A percentile compares a stretch with the other conserved stretches of the same genome.
These are phyloP conservation scores for Termitomyces sp. DNA, from an alignment of 768 basidiomycete genomes.

Conservation along the genomic window DNA sequence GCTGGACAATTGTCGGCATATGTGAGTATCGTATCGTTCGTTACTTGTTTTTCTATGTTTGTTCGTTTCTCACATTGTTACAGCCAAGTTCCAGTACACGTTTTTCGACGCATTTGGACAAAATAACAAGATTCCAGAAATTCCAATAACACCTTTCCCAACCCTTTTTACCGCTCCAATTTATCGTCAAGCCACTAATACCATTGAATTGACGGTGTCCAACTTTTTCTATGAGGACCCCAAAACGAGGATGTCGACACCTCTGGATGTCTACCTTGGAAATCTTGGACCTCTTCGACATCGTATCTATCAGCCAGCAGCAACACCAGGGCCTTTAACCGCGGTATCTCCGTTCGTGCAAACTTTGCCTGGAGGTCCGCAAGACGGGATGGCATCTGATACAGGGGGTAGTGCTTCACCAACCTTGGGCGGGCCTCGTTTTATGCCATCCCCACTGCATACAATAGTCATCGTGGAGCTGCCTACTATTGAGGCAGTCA, in stretches of 20 bases:
- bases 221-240: slow-evolving; percentile 85
- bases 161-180: slow-evolving; percentile 78
- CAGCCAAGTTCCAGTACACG: slow-evolving; percentile 92
- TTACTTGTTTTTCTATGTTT: background rate
- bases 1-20: slow-evolving; percentile 95
- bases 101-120: slow-evolving; percentile 90
- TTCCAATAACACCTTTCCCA: slow-evolving; percentile 88
- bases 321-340: slow-evolving; percentile 61
- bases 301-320: slow-evolving; percentile 70
- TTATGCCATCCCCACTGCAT: slow-evolving; percentile 56
- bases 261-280: slow-evolving; percentile 87
- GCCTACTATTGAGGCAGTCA: slow-evolving; percentile 71
- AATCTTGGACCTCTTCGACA: slow-evolving; percentile 83
- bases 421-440: slow-evolving; percentile 40
- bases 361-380: slow-evolving; percentile 36
- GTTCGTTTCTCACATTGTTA: slow-evolving; percentile 3
- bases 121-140: slow-evolving; percentile 70
- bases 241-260: slow-evolving; percentile 56
- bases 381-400: slow-evolving; percentile 28
- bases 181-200: slow-evolving; percentile 68
- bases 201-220: slow-evolving; percentile 80
- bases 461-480: slow-evolving; percentile 85
- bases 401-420: slow-evolving; percentile 25
- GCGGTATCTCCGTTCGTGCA: slow-evolving; percentile 58
- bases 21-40: slow-evolving; percentile 48